phyloP scores from a whole-genome alignment of 2,329 filamentous ascomycete genomes.

The Neodidymelliopsis sp. region DNA sequence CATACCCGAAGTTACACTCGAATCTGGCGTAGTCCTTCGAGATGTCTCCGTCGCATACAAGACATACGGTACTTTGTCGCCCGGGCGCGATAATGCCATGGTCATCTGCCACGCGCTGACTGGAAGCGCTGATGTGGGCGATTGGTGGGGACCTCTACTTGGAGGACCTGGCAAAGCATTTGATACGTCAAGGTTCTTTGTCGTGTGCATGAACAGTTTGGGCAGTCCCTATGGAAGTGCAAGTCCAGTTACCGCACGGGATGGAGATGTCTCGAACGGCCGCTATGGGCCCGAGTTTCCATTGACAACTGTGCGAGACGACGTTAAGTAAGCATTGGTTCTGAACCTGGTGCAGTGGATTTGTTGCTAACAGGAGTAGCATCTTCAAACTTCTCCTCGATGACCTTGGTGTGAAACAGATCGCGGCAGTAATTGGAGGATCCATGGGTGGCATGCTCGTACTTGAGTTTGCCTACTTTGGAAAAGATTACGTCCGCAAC shows the following conservation, averaged over 20 bases:
- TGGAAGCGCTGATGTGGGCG: slow-evolving; percentile 81
- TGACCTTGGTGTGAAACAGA: slow-evolving; percentile 78
- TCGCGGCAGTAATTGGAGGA: slow-evolving; percentile 81
- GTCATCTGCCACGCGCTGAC: slow-evolving; percentile 84
- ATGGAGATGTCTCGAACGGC: slow-evolving; percentile 76
- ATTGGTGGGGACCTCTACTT: slow-evolving; percentile 88
- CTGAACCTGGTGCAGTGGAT: neutral
- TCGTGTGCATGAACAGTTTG: slow-evolving; percentile 85
- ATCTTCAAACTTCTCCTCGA: slow-evolving; percentile 82
- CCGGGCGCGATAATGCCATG: slow-evolving; percentile 66
- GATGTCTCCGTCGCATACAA: slow-evolving; percentile 77
- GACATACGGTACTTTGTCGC: slow-evolving; percentile 65
- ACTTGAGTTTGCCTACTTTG: slow-evolving; percentile 91
- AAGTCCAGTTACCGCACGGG: slow-evolving; percentile 87
- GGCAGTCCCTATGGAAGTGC: slow-evolving; percentile 87
- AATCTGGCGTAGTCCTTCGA: slow-evolving; percentile 83
- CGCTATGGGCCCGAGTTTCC: slow-evolving; percentile 96
- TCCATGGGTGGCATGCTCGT: slow-evolving; percentile 91
- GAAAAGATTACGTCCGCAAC: slow-evolving; percentile 80
- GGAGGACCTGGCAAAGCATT: slow-evolving; percentile 81
- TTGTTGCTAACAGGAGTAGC: slow-evolving; percentile 51
- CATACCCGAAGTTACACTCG: slow-evolving; percentile 88
- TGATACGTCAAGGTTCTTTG: slow-evolving; percentile 82
- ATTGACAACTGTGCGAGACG: slow-evolving; percentile 91
- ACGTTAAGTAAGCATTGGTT: slow-evolving; percentile 76